Evolutionary conservation across 164 flowering plant species (phyloP), one percentile per base, ranked within the genome.

Genomic region (Annona cherimola): DNA sequence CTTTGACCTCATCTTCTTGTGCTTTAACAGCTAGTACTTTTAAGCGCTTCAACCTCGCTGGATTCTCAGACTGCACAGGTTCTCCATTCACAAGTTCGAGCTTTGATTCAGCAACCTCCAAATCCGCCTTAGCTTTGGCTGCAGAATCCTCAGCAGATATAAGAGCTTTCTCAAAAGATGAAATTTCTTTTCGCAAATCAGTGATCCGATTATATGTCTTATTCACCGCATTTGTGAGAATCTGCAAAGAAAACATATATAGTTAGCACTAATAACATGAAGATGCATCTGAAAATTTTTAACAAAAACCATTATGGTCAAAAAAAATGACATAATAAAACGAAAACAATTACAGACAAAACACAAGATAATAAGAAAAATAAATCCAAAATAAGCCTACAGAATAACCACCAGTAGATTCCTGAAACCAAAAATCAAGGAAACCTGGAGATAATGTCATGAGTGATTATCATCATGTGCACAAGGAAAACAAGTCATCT

Each of bases 61-160:
- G 96, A 45, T 87, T 87, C 65, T 90, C 99, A 63, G 95, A 95
- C 76, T 87, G 84, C 73, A 90, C 91, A 62, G 98, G 98, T 75
- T 96, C 93, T 73, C 99, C 98, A 77, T 92, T 89, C 76, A 92
- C 87, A 19, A 96, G 84, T 60, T 88, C 73, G 69, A 96, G 96
- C 83, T 92, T 90, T 45, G 90, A 79, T 75, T 91, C 95, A 67
- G 96, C 92, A 71, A 76, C 85, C 43, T 89, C 93, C 9, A 90
- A 74, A 68, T 93, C 97, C 54, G 83, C 83, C 81, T 85, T 79
- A 73, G 95, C 92, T 78, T 83, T 86, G 5, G 79, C 74, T 60
- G 89, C 80, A 75, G 86, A 82, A 82, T 81, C 85, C 78, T 87
- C 91, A 72, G 91, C 95, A 26, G 82, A 74, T 67, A 71, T 54